A percentile compares a stretch with the other conserved stretches of the same genome.
phyloP scores from a whole-genome alignment of 257 asterid genomes.

The Ocimum tenuiflorum region DNA sequence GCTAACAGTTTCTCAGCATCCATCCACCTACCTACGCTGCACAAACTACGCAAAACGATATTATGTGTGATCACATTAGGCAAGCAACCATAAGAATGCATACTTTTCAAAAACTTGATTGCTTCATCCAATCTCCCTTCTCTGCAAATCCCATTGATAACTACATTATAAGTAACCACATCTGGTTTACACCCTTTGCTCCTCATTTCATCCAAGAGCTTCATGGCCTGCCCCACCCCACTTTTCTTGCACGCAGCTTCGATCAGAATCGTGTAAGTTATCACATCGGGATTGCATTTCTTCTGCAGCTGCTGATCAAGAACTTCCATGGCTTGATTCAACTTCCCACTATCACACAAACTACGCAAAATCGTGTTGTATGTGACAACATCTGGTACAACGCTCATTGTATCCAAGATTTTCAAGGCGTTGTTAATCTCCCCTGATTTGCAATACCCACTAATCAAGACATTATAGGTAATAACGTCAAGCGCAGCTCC shows the following conservation, averaged over 20 bases:
- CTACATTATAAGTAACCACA: constrained; percentile 77
- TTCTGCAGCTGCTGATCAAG: constrained; percentile 56
- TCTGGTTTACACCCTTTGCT: constrained; percentile 68
- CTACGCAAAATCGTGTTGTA: constrained; percentile 74
- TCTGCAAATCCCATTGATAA: constrained; percentile 71
- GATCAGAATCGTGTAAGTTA: constrained; percentile 75
- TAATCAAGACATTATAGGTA: constrained; percentile 76
- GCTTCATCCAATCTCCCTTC: constrained; percentile 81
- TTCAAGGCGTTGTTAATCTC: constrained; percentile 56
- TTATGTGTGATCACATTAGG: constrained; percentile 79
- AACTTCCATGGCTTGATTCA: constrained; percentile 75
- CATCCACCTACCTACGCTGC: constrained; percentile 81
- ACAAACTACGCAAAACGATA: constrained; percentile 72
- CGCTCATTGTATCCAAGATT: constrained; percentile 68
- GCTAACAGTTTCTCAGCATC: constrained; percentile 72
- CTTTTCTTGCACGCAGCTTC: constrained; percentile 68
- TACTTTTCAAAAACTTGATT: constrained; percentile 49
- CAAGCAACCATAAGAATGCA: constrained; percentile 65
- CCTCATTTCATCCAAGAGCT: constrained; percentile 78
- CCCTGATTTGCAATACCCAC: constrained; percentile 75
- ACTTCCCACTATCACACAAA: constrained; percentile 61
- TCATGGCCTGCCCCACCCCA: constrained; percentile 69
- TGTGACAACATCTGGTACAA: constrained; percentile 76
- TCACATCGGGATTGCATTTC: constrained; percentile 70
- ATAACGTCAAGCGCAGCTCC: constrained; percentile 87